phyloP scores from a whole-genome alignment of 2,329 filamentous ascomycete species.

The Clonostachys rosea region DNA sequence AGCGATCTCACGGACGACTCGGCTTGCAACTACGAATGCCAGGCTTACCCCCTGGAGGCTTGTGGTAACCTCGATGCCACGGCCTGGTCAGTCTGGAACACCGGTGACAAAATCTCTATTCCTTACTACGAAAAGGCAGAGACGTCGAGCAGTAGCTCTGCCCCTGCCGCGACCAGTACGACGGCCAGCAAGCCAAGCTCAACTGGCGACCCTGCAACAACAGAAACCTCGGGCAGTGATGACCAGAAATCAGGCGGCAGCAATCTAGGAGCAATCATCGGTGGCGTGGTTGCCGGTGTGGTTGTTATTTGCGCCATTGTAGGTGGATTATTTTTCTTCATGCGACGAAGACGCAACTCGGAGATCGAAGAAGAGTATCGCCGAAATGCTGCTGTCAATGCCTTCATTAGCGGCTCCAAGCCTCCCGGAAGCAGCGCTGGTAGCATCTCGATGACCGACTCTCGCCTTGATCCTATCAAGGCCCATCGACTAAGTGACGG shows the following conservation, averaged over 20 bases:
- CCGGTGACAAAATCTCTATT: constrained; percentile 36
- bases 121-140: constrained; percentile 18
- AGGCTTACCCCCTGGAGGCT: constrained; percentile 53
- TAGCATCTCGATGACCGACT: constrained; percentile 70
- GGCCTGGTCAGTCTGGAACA: constrained; percentile 44
- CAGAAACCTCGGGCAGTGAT: constrained; percentile 6
- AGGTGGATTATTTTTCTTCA: constrained; percentile 67
- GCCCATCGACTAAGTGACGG: constrained; percentile 85
- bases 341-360: constrained; percentile 71
- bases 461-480: constrained; percentile 82
- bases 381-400: constrained; percentile 73
- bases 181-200: constrained; percentile 6
- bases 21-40: constrained; percentile 62
- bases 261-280: constrained; percentile 58
- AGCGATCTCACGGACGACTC: constrained; percentile 47
- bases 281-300: constrained; percentile 81
- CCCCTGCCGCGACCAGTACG: constrained; percentile 16
- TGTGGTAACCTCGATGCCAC: constrained; percentile 42
- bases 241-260: constrained; percentile 4
- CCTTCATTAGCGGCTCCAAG: constrained; percentile 65
- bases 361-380: constrained; percentile 82
- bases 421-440: constrained; percentile 56
- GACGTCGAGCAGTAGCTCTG: constrained; percentile 7
- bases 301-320: constrained; percentile 61
- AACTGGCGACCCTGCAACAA: constrained; percentile 8